Percentiles rank a stretch among this genome's conserved stretches.
Conservation (phyloP, 257 asterid species). For the Mentha longifolia region DNA sequence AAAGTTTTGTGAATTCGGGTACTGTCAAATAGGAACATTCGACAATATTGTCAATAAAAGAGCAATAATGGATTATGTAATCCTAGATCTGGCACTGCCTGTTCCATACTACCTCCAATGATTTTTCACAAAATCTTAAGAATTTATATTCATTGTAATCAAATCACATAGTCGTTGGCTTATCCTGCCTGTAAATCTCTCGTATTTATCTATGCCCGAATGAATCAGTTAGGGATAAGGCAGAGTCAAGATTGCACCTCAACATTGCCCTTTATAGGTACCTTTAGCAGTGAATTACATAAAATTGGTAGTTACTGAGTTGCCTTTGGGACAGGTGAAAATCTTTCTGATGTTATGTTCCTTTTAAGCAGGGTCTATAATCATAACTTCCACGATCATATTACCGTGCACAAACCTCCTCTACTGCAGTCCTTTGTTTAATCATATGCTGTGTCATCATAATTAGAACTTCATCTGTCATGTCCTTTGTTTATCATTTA, state of each 20-base stretch:
- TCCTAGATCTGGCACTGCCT: neutral
- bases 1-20: neutral
- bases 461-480: neutral
- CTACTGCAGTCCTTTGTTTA: no score
- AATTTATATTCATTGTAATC: neutral
- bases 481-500: neutral
- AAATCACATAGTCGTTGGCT: neutral
- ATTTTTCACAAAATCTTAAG: neutral
- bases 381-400: no score
- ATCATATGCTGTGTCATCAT: no score
- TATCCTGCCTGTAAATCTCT: neutral
- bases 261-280: neutral
- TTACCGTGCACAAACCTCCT: no score
- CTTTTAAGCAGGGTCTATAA: no score
- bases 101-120: neutral
- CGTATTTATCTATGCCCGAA: neutral
- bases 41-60: slow-evolving; percentile 1
- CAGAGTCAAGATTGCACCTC: neutral
- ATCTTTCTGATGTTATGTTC: no score
- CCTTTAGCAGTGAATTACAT: no score
- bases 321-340: no score
- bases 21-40: slow-evolving; percentile 1
- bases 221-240: neutral
- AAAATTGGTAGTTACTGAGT: neutral
- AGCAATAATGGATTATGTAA: neutral